phyloP scores from a whole-genome alignment of 306 rosid genomes.

The Aeschynomene evenia region DNA sequence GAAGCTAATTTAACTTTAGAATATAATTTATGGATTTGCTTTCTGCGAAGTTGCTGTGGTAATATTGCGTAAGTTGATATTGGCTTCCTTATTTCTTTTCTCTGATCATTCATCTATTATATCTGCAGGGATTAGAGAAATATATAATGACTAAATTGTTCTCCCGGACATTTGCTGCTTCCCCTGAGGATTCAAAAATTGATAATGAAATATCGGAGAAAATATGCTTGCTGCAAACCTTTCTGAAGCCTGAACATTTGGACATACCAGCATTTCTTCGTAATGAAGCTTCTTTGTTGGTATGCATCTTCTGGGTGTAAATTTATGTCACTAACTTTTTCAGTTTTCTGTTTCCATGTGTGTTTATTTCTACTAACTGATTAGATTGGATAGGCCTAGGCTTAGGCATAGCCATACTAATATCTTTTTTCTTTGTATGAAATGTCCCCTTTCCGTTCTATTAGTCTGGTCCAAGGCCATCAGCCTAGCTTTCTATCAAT shows the following conservation, averaged over 20 bases:
- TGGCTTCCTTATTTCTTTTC: background rate
- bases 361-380: background rate
- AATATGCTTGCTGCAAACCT: conserved; percentile 39
- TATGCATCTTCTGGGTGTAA: conserved; percentile 5
- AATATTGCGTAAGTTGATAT: background rate
- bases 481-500: background rate
- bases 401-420: background rate
- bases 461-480: background rate
- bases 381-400: background rate
- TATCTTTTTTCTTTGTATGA: background rate
- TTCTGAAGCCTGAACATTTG: conserved; percentile 57
- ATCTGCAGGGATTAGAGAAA: conserved; percentile 51
- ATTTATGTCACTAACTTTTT: background rate
- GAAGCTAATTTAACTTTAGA: background rate
- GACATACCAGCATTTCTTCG: conserved; percentile 43
- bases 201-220: conserved; percentile 45
- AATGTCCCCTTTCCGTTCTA: background rate
- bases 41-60: background rate
- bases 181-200: conserved; percentile 39
- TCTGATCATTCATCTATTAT: background rate
- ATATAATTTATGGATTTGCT: background rate
- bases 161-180: conserved; percentile 45
- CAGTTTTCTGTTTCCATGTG: background rate
- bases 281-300: conserved; percentile 56
- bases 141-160: conserved; percentile 59